Evolutionary conservation across 768 basidiomycete species (phyloP), one percentile per base, ranked within the genome.

Genomic region (Suillus luteus): DNA sequence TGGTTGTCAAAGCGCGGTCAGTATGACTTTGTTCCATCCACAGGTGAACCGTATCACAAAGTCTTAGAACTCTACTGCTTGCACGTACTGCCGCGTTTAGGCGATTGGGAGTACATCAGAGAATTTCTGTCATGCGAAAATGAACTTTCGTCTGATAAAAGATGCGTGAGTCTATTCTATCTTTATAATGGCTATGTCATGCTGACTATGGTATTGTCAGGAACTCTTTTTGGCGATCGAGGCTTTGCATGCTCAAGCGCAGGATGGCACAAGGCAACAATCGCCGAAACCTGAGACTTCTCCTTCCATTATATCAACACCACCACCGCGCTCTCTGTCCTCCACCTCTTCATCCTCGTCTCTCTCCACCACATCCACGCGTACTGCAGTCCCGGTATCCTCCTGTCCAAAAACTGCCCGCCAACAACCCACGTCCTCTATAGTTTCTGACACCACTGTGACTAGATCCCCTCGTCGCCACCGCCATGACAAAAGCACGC

Each of bases 61-160:
- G 83, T 92, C 10, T 71, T 94, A 54, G 91, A 93, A 67, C 73
- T 92, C 12, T 95, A 94, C 74, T 87, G 86, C 68, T 77, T 93
- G 17, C 86, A 88, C 63, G 76, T 94, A 41, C 75, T 95, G 41
- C 90, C 92, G 0, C 84, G 85, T 55, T 72, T 94, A 33, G 85
- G 84, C 55, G 87, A 92, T 69, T 94, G 92, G 92, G 86, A 88
- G 22, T 92, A 92, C 69, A 90, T 88, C 17, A 81, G 78, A 59
- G 91, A 92, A 66, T 93, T 93, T 71, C 71, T 95, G 63, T 79
- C 83, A 46, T 90, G 90, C 67, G 92, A 94, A 71, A 78, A 78
- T 31, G 90, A 93, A 69, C 78, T 94, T 33, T 68, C 81, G 19
- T 67, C 72, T 1, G 76, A 79, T 22, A 78, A 73, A 58, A 81